These are phyloP conservation scores for Penicillium rolfsii DNA, from an alignment of 2,329 filamentous ascomycete species.

Conservation along the genomic window DNA sequence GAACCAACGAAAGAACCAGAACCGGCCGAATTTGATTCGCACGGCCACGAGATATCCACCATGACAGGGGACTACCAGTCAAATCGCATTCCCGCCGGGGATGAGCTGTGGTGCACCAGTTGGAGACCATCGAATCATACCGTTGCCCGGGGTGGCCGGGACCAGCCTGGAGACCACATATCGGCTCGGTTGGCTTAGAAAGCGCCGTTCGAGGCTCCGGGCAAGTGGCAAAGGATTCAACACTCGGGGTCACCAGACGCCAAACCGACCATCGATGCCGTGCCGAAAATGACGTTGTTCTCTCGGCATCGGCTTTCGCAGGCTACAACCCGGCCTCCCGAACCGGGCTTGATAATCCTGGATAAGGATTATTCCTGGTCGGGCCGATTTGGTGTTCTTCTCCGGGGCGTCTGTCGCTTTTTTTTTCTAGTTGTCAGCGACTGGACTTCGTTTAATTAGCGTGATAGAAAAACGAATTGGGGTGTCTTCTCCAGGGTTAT, in stretches of 20 bases:
- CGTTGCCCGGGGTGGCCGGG: constrained; percentile 13
- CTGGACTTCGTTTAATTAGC: constrained; percentile 1
- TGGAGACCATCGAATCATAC: constrained; percentile 17
- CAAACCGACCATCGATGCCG: neutral
- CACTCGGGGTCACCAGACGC: constrained; percentile 10
- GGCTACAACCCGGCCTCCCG: constrained; percentile 1
- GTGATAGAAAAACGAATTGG: neutral
- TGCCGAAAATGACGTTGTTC: constrained; percentile 12
- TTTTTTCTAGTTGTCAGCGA: neutral
- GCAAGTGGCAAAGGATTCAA: neutral
- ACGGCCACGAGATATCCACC: constrained; percentile 21
- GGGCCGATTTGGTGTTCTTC: neutral
- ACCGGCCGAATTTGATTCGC: constrained; percentile 29
- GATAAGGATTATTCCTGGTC: neutral
- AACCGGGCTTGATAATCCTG: neutral
- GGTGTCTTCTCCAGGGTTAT: neutral
- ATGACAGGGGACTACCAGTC: constrained; percentile 18
- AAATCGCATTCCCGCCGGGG: constrained; percentile 17
- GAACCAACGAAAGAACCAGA: constrained; percentile 9
- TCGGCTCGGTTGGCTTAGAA: neutral
- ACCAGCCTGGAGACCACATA: neutral
- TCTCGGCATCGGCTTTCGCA: constrained; percentile 16
- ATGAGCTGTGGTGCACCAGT: constrained; percentile 27
- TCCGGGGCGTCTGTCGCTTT: neutral
- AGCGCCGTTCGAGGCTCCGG: neutral